A percentile compares a stretch with the other conserved stretches of the same genome.
Conservation (phyloP, 306 rosid genomes). For the Vigna hirtella region DNA sequence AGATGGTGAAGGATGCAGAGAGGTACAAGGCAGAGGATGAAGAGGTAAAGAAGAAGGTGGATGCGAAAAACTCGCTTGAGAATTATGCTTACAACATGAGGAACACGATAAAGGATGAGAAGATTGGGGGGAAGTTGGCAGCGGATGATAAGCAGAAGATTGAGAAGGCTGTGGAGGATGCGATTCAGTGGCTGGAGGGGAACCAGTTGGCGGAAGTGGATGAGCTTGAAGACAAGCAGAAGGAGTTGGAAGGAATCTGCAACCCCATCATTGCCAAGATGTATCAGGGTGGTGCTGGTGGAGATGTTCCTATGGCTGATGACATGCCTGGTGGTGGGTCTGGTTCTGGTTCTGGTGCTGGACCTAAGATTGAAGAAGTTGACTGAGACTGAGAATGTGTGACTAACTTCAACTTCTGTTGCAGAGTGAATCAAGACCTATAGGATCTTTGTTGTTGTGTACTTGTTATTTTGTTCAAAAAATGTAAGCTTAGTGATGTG, state of each 20-base stretch:
- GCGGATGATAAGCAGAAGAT: conserved; percentile 65
- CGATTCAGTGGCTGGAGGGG: conserved; percentile 74
- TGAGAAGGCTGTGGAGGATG: conserved; percentile 73
- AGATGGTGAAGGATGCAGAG: conserved; percentile 88
- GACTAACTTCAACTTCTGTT: background rate
- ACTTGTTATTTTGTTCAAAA: background rate
- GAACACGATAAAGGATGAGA: conserved; percentile 76
- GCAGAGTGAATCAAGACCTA: background rate
- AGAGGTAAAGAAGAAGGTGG: conserved; percentile 90
- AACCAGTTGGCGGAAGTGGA: conserved; percentile 88
- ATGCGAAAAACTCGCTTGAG: conserved; percentile 80
- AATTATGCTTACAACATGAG: conserved; percentile 90
- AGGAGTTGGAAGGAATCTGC: conserved; percentile 77
- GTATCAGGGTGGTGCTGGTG: conserved; percentile 65
- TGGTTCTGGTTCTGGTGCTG: conserved; percentile 44
- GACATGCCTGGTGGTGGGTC: conserved; percentile 48
- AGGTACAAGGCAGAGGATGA: conserved; percentile 85
- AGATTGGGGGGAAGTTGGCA: conserved; percentile 64
- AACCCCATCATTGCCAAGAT: conserved; percentile 78
- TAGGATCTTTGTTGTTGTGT: background rate
- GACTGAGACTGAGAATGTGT: conserved; percentile 34
- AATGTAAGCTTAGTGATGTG: background rate
- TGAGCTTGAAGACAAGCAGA: conserved; percentile 78
- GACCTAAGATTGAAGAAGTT: conserved; percentile 94
- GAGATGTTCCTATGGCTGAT: conserved; percentile 46